A percentile compares a stretch with the other conserved stretches of the same genome.
These are phyloP conservation scores for Syzygium grande DNA, from an alignment of 345 rosid genomes.

Conservation along the genomic window DNA sequence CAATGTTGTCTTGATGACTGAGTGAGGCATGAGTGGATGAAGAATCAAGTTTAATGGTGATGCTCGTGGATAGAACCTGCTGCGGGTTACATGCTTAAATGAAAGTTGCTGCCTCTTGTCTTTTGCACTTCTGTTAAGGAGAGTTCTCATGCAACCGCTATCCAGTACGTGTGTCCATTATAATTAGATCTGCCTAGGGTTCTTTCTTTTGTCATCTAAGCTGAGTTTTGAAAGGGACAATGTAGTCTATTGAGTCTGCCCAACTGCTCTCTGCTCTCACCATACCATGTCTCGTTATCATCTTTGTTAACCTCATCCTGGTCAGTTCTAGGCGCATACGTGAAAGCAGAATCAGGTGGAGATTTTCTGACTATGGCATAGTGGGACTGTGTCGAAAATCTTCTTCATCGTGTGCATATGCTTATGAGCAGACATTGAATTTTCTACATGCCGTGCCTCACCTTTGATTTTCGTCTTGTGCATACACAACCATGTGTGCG, in stretches of 20 bases:
- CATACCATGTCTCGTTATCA: not conserved
- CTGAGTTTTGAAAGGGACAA: not conserved
- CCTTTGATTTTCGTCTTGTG: not conserved
- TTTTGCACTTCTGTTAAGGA: too few species aligned
- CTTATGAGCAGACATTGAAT: not conserved
- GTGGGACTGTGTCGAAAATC: not conserved
- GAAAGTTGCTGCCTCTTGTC: too few species aligned
- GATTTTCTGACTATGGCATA: not conserved
- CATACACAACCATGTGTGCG: not conserved
- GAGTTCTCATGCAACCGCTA: too few species aligned
- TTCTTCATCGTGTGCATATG: not conserved
- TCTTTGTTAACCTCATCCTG: not conserved
- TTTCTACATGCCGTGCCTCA: not conserved
- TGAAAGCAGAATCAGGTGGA: not conserved
- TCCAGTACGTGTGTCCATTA: not conserved
- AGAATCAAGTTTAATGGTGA: not conserved
- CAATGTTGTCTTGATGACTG: not conserved
- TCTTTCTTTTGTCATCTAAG: not conserved
- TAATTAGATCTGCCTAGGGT: too few species aligned
- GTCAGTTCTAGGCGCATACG: not conserved
- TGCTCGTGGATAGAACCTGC: not conserved
- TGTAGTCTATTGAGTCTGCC: not conserved
- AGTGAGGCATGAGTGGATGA: not conserved
- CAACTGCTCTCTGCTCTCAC: not conserved
- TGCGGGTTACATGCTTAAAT: not conserved